Percentiles rank a stretch among this genome's conserved stretches.
These are phyloP conservation scores for Strobilomyces dryophilus DNA, from an alignment of 768 basidiomycete genomes.

Conservation along the genomic window DNA sequence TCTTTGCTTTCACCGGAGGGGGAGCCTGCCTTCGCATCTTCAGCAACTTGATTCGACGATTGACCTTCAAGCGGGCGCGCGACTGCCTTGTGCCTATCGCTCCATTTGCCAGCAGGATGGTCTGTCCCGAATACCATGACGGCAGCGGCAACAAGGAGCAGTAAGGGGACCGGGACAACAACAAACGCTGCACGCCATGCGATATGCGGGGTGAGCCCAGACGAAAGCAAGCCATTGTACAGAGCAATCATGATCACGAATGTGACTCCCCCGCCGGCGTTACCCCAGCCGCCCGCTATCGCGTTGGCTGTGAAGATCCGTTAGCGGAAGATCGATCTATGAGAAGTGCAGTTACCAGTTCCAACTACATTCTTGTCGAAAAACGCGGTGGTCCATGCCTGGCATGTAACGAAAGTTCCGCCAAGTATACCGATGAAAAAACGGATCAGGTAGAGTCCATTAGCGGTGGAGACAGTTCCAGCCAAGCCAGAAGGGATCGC, in stretches of 20 bases:
- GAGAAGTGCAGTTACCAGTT: conserved; percentile 15
- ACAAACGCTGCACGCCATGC: conserved; percentile 57
- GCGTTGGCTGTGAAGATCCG: conserved; percentile 1
- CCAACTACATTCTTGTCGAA: conserved; percentile 50
- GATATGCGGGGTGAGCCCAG: conserved; percentile 35
- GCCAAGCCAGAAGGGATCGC: conserved; percentile 8
- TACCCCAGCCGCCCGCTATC: conserved; percentile 1
- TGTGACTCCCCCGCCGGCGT: conserved; percentile 6
- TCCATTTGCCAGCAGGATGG: conserved; percentile 8
- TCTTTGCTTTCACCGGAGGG: conserved; percentile 20
- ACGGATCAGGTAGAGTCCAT: conserved; percentile 41
- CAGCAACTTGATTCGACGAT: background rate
- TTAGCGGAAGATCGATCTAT: background rate
- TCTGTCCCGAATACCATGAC: conserved; percentile 5
- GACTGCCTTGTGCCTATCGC: conserved; percentile 8
- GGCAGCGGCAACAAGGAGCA: conserved; percentile 38
- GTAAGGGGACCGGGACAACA: conserved; percentile 51
- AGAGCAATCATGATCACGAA: conserved; percentile 20
- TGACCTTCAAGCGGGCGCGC: background rate
- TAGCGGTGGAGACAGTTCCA: conserved; percentile 35
- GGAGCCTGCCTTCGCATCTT: conserved; percentile 15
- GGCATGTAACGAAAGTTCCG: conserved; percentile 57
- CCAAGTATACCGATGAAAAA: conserved; percentile 63
- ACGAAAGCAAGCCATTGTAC: conserved; percentile 36
- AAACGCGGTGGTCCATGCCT: conserved; percentile 58